A percentile compares a stretch with the other conserved stretches of the same genome.
Conservation (phyloP, 2,329 filamentous ascomycete genomes). For the Metarhizium anisopliae region DNA sequence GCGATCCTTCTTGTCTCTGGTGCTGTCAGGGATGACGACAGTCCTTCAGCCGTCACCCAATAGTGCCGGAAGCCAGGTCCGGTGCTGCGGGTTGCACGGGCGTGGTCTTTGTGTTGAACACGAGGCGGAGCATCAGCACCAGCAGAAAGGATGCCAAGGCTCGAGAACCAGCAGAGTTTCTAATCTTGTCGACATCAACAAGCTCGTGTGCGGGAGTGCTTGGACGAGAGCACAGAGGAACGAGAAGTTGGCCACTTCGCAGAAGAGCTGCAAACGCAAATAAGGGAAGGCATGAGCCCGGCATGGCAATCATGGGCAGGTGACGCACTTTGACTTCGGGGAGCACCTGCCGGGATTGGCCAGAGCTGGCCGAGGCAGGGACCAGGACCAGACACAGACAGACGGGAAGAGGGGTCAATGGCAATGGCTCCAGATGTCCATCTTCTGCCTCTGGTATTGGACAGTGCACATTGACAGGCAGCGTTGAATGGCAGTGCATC, state of each 20-base stretch:
- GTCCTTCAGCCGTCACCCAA: slow-evolving; percentile 1
- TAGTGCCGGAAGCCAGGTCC: slow-evolving; percentile 1
- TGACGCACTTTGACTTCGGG: background rate
- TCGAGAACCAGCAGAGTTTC: slow-evolving; percentile 1
- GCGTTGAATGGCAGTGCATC: background rate
- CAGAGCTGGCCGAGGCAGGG: background rate
- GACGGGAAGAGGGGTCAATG: background rate
- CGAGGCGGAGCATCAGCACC: slow-evolving; percentile 1
- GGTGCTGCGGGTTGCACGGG: slow-evolving; percentile 1
- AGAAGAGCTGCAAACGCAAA: background rate
- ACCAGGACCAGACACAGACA: background rate
- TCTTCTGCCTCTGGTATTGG: too few relatives aligned
- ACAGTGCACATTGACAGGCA: background rate
- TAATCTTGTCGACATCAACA: background rate
- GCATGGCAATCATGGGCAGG: background rate
- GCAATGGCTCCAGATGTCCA: background rate
- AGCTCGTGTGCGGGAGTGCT: background rate
- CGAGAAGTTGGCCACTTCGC: background rate
- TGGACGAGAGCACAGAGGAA: background rate
- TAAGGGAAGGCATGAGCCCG: background rate
- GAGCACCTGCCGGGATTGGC: background rate
- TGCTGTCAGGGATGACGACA: slow-evolving; percentile 5
- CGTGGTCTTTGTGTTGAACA: background rate
- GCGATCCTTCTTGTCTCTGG: background rate
- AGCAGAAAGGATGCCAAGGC: background rate